Evolutionary conservation across 192 early-diverging fungal species (phyloP), one percentile per base, ranked within the genome.

Genomic region (Coemansia sp.): DNA sequence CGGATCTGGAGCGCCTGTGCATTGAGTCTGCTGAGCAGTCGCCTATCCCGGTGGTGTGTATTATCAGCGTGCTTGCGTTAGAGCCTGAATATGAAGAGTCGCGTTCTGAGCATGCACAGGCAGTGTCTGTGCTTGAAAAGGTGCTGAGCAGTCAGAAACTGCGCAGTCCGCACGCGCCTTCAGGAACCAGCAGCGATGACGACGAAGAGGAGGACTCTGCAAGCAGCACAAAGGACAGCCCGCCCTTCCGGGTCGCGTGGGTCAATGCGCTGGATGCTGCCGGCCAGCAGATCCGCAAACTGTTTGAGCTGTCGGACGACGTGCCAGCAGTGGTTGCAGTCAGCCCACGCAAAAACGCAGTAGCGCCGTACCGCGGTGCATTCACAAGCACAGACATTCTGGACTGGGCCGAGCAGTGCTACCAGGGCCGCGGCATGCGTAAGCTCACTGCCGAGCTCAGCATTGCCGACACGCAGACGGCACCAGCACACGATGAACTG

Each of bases 251-350:
- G 28, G 80, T 82, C n/a, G 59, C 79, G 20, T 90, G 88, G 88
- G 82, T 86, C 43, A 80, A 84, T 47, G 81, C 81, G 6, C 62
- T 82, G 28, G 53, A 70, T 21, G 58, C 63, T 15, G 56, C 68
- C n/a, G 78, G 81, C 3, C 41, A 59, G 15, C 52, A 61, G 9
- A 50, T 88, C 6, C 72, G 75, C 39, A 50, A 61, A 2, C 53
- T 82, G 28, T 84, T 88, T 67, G 76, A 81, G 30, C 55, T 88
- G 45, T 74, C 82, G 4, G 75, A 81, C 53, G 81, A 84, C 52
- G 78, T 80, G 31, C 88, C 88, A 12, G 62, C 67, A 15, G 65
- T 82, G 19, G 65, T 90, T 52, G 66, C 81, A 28, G 49, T 88
- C 12, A 81, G 79, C 53, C 81, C 81, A 19, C 68, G 63, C 30